Conservation (phyloP, 352 stramenopile genomes). For the Pythium coloratum region DNA sequence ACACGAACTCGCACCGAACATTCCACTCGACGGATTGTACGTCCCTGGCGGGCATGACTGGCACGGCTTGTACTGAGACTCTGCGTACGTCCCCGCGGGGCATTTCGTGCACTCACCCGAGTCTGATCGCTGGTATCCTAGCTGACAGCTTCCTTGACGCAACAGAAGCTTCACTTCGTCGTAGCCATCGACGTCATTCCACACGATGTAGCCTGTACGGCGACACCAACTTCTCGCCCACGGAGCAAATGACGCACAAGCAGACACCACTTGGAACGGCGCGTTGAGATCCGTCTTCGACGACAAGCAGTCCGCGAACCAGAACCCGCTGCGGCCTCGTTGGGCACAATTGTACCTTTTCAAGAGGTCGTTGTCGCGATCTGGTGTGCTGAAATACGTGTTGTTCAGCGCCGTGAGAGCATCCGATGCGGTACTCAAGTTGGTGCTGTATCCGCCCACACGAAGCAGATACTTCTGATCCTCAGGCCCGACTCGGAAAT, state of each 20-base stretch:
- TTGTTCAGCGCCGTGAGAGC: slow-evolving; percentile 47
- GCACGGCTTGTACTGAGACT: slow-evolving; percentile 35
- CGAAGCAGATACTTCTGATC: slow-evolving; percentile 49
- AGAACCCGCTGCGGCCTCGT: slow-evolving; percentile 53
- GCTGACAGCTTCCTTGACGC: slow-evolving; percentile 38
- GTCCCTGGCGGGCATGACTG: slow-evolving; percentile 42
- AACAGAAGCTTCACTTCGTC: slow-evolving; percentile 48
- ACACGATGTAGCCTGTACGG: slow-evolving; percentile 47
- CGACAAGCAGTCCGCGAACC: slow-evolving; percentile 48
- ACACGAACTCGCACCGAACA: slow-evolving; percentile 30
- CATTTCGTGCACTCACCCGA: slow-evolving; percentile 35
- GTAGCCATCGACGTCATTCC: slow-evolving; percentile 53
- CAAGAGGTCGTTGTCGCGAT: slow-evolving; percentile 53
- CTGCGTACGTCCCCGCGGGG: slow-evolving; percentile 40
- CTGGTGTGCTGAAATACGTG: slow-evolving; percentile 58
- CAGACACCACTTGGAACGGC: slow-evolving; percentile 44
- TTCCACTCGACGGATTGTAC: slow-evolving; percentile 38
- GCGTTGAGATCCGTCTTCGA: slow-evolving; percentile 54
- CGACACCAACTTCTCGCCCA: slow-evolving; percentile 56
- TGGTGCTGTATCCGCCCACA: slow-evolving; percentile 37
- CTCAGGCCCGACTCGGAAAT: slow-evolving; percentile 47
- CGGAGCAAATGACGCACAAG: slow-evolving; percentile 40
- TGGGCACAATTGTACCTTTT: slow-evolving; percentile 48
- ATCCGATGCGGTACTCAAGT: slow-evolving; percentile 41
- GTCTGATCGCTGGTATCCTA: slow-evolving; percentile 27